Percentiles rank a stretch among this genome's conserved stretches.
Conservation (phyloP, 768 basidiomycete genomes). For the Termitomyces sp. region DNA sequence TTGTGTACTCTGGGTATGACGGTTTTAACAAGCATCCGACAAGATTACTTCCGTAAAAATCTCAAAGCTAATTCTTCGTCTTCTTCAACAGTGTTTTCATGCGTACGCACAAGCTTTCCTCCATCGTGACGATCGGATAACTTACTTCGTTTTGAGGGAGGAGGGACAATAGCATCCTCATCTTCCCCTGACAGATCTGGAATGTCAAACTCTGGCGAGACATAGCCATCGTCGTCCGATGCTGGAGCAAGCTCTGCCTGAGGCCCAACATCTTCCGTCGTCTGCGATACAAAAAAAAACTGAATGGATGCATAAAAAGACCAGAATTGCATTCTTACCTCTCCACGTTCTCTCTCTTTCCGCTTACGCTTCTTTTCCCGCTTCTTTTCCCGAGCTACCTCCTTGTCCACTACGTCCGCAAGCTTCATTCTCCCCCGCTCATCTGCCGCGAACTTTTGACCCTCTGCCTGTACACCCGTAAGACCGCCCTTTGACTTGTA, state of each 20-base stretch:
- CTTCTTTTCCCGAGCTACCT: slow-evolving; percentile 82
- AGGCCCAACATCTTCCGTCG: slow-evolving; percentile 21
- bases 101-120: not conserved
- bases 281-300: slow-evolving; percentile 17
- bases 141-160: slow-evolving; percentile 24
- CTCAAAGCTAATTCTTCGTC: slow-evolving; percentile 55
- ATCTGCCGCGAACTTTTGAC: slow-evolving; percentile 62
- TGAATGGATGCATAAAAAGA: not conserved
- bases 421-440: slow-evolving; percentile 69
- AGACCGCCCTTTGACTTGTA: slow-evolving; percentile 58
- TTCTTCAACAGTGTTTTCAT: slow-evolving; percentile 24
- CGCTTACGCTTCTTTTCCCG: slow-evolving; percentile 89
- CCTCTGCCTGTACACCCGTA: slow-evolving; percentile 60
- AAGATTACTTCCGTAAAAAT: slow-evolving; percentile 33
- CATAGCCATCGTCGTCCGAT: slow-evolving; percentile 53
- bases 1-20: not conserved
- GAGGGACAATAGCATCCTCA: slow-evolving; percentile 27
- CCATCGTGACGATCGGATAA: slow-evolving; percentile 1
- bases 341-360: slow-evolving; percentile 67
- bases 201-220: slow-evolving; percentile 66
- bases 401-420: slow-evolving; percentile 72
- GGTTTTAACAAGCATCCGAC: not conserved
- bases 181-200: slow-evolving; percentile 15
- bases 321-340: slow-evolving; percentile 17
- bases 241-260: slow-evolving; percentile 28